Evolutionary conservation across 2,329 filamentous ascomycete species (phyloP), one percentile per base, ranked within the genome.

Genomic region (Pseudogymnoascus pannorum): DNA sequence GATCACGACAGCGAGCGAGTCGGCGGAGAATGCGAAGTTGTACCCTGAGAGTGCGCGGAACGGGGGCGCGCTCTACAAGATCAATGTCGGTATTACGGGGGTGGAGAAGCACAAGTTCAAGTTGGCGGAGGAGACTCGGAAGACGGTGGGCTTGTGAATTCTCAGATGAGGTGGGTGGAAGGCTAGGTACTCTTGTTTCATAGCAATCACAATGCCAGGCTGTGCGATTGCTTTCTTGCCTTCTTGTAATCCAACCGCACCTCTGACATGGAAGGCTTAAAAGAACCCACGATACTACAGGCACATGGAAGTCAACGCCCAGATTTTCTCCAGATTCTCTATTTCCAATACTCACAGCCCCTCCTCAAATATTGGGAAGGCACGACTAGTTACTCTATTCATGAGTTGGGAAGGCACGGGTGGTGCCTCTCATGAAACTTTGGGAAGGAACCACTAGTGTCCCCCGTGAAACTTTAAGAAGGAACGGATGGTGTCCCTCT

Each of bases 41-140:
- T 81, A 84, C 66, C 82, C 83, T 5, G 77, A 81, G 70, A 87
- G 85, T 68, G 80, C 80, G 68, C 79, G 80, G 73, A 81, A 84
- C 63, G 84, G 86, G 33, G 92, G 92, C 2, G 86, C 82, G 24
- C 70, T 94, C 64, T 96, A 91, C 75, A 84, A 81, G 72, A 81
- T 93, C 57, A 83, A 94, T 71, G 90, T 96, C 64, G 90, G 89
- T 2, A 82, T 88, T 2, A 77, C 75, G 68, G 90, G 91, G 0
- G 68, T 86, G 70, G 77, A 79, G 59, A 79, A 84, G 65, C 83
- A 86, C 74, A 80, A 85, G 72, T 91, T 89, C 73, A 86, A 80
- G 75, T 60, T 71, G 22, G 11, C 31, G 12, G 57, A 58, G 31
- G 57, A 58, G 20, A 16, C 29, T 22, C 20, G 36, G 31, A 58